Base-by-base conservation (phyloP, 345 rosid species). In the Eucalyptus tenuipes region DNA sequence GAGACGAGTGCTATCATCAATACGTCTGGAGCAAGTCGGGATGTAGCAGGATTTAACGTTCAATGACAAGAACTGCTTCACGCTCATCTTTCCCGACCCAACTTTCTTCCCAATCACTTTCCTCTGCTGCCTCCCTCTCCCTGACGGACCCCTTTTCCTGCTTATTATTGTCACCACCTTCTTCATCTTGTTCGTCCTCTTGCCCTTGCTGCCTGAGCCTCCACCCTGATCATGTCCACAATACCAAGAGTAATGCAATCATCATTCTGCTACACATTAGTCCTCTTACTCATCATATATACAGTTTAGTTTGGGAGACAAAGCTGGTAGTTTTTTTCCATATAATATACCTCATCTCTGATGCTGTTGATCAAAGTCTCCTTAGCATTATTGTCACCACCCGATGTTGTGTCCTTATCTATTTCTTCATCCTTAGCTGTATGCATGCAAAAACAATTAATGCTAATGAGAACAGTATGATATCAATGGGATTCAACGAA, bases 31-130 rank as follows among this genome's bases (percentile, higher is more conserved):
- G 88, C 90, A 80, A 18, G 85, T 40, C 29, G 91, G 88, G 53
- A 84, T 80, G 40, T 89, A 93, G 89, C 93, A 93, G 57, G 93
- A 90, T 31, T 50, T 88, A 2, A 92, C 91, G 14, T 87, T 88
- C 50, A 91, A 71, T 80, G 84, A 75, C 29, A 75, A 37, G 47
- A 40, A 75, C 29, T 11, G 47, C 84, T 75, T 75, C 47, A 91
- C 87, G 86, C 88, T 84, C 88, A 64, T 93, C 42, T 87, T 89
- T n/a, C 88, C 87, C 4, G 64, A 86, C 68, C 91, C 12, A 48
- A 75, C 59, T 89, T 90, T 88, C 87, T 75, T 91, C 13, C 84
- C 50, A 16, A 89, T 68, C 5, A 66, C 91, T 79, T 82, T 91
- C 79, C 89, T 37, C 87, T 40, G 37, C 44, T 31, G 79, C 89